Conservation (phyloP, 768 basidiomycete species). For the Serendipita indica region DNA sequence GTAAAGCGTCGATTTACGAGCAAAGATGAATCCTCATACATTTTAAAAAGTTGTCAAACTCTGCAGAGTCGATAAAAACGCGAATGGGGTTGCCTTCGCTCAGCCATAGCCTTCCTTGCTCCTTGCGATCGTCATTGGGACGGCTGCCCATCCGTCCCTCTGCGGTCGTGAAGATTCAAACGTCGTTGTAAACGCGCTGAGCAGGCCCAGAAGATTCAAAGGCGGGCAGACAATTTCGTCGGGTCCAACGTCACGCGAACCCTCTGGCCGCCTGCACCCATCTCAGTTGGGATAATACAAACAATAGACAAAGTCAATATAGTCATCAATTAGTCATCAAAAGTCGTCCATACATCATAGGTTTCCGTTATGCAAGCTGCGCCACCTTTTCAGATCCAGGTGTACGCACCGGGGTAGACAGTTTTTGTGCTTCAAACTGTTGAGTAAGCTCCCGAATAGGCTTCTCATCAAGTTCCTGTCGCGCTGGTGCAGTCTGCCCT, state of each 20-base stretch:
- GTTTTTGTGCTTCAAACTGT: neutral
- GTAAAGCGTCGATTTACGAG: too few species aligned
- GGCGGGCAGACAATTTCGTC: too few species aligned
- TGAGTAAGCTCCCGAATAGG: neutral
- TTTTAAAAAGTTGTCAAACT: neutral
- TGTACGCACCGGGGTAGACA: neutral
- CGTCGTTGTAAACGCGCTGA: neutral
- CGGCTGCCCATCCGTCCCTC: conserved; percentile 8
- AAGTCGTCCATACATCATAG: too few species aligned
- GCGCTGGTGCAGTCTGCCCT: neutral
- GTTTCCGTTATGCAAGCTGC: neutral
- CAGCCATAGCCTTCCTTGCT: neutral
- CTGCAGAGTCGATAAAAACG: neutral
- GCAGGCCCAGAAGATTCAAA: too few species aligned
- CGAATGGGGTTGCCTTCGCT: neutral
- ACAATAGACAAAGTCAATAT: too few species aligned
- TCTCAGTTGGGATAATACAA: neutral
- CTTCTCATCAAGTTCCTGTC: neutral
- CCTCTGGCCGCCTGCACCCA: too few species aligned
- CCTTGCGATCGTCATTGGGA: conserved; percentile 8
- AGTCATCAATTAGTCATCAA: too few species aligned
- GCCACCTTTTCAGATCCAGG: neutral
- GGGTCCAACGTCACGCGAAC: neutral
- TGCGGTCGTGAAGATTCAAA: neutral
- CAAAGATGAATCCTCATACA: neutral